Percentiles rank a stretch among this genome's conserved stretches.
These are phyloP conservation scores for Tephrocybe sp. DNA, from an alignment of 768 basidiomycete genomes.

Conservation along the genomic window DNA sequence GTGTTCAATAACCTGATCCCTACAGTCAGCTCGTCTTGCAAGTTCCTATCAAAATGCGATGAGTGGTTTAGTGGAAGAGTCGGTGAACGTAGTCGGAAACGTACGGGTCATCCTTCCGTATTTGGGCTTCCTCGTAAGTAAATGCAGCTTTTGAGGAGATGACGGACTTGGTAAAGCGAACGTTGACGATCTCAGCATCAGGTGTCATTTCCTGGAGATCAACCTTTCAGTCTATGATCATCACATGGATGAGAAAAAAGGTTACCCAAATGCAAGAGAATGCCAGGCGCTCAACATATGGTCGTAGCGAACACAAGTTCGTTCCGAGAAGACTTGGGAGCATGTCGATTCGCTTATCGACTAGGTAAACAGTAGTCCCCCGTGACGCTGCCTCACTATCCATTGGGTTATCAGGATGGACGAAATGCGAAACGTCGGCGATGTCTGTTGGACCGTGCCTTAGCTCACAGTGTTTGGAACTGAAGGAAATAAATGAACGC, in stretches of 20 bases:
- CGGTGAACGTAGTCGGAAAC: slow-evolving; percentile 24
- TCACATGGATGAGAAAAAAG: background rate
- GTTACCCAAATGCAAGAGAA: slow-evolving; percentile 96
- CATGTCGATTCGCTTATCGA: slow-evolving; percentile 99
- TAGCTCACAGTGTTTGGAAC: background rate
- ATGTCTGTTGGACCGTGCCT: slow-evolving; percentile 87
- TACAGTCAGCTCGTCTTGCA: slow-evolving; percentile 78
- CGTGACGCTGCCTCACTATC: slow-evolving; percentile 94
- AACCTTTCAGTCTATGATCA: slow-evolving; percentile 10
- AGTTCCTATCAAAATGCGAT: slow-evolving; percentile 45
- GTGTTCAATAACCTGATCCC: slow-evolving; percentile 87
- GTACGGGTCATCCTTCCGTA: slow-evolving; percentile 89
- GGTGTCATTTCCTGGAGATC: slow-evolving; percentile 77
- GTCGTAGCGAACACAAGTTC: slow-evolving; percentile 90
- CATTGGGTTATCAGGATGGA: slow-evolving; percentile 91
- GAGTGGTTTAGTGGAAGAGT: background rate
- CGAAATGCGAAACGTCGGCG: slow-evolving; percentile 97
- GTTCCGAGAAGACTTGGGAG: slow-evolving; percentile 91
- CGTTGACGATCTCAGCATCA: slow-evolving; percentile 86
- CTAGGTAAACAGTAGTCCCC: slow-evolving; percentile 96
- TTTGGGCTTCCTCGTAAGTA: slow-evolving; percentile 95
- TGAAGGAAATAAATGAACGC: slow-evolving; percentile 37
- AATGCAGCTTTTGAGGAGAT: slow-evolving; percentile 96
- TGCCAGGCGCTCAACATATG: slow-evolving; percentile 90
- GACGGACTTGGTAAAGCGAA: slow-evolving; percentile 93